Conservation (phyloP, 208 protist species). For the Acanthamoeba lugdunensis region DNA sequence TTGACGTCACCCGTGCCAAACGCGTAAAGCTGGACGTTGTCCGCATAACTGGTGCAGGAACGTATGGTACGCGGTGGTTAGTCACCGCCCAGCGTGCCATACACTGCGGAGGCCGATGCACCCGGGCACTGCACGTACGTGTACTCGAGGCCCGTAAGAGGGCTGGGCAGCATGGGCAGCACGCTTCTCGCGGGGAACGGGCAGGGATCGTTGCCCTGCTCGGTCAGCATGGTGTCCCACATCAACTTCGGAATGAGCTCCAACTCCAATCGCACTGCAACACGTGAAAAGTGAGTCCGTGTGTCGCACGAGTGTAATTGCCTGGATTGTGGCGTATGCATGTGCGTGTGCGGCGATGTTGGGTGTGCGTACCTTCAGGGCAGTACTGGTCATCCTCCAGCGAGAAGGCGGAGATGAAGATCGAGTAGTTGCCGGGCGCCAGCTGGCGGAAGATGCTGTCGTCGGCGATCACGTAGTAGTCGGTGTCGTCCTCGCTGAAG, state of each 20-base stretch:
- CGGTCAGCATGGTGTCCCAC: background rate
- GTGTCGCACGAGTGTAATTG: too few species aligned
- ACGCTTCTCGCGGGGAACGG: constrained; percentile 47
- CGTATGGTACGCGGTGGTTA: too few species aligned
- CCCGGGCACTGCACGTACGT: background rate
- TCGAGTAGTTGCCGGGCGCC: constrained; percentile 53
- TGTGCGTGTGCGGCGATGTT: background rate
- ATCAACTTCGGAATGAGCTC: background rate
- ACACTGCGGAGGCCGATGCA: background rate
- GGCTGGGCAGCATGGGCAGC: background rate
- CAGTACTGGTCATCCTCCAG: background rate
- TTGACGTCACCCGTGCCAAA: constrained; percentile 33
- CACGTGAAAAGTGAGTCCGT: too few species aligned
- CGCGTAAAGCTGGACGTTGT: background rate
- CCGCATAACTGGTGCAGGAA: background rate
- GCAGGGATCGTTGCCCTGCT: constrained; percentile 39
- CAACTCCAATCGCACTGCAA: constrained; percentile 45
- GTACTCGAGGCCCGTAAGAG: background rate
- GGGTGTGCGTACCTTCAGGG: background rate
- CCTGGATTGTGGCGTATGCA: too few species aligned
- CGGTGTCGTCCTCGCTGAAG: constrained; percentile 22
- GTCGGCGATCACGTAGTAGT: background rate
- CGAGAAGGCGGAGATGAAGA: constrained; percentile 68
- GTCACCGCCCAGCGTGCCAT: background rate
- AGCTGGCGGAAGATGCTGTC: constrained; percentile 50